These are phyloP conservation scores for Panellus pusillus DNA, from an alignment of 768 basidiomycete species.

Conservation along the genomic window DNA sequence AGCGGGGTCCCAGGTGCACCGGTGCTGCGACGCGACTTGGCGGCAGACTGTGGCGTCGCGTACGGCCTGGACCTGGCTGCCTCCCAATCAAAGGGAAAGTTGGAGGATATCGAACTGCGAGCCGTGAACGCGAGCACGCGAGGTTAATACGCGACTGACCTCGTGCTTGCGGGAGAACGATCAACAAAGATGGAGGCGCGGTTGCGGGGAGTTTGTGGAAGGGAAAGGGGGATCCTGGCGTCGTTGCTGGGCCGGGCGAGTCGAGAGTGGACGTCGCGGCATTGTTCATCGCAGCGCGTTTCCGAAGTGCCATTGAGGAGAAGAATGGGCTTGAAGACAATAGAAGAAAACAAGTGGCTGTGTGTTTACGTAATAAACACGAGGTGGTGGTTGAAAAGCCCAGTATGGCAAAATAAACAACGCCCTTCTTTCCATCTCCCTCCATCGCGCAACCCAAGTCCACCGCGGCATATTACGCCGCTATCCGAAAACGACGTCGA, in stretches of 20 bases:
- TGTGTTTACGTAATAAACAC: not conserved
- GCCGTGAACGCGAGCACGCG: too few species aligned
- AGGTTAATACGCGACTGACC: slow-evolving; percentile 22
- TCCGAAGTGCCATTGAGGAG: slow-evolving; percentile 12
- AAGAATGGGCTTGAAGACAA: not conserved
- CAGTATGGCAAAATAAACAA: not conserved
- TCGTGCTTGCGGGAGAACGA: slow-evolving; percentile 63
- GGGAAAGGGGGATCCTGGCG: slow-evolving; percentile 28
- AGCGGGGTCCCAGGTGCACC: slow-evolving; percentile 38
- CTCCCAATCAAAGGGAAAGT: slow-evolving; percentile 84
- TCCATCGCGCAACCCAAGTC: slow-evolving; percentile 19
- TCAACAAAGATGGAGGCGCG: slow-evolving; percentile 52
- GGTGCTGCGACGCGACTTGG: slow-evolving; percentile 45
- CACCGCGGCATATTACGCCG: slow-evolving; percentile 32
- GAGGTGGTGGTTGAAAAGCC: not conserved
- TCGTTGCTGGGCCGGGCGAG: slow-evolving; percentile 26
- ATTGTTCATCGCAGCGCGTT: slow-evolving; percentile 14
- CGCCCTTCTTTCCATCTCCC: slow-evolving; percentile 21
- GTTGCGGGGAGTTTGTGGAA: slow-evolving; percentile 45
- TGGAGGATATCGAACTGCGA: slow-evolving; percentile 62
- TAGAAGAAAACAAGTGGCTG: not conserved
- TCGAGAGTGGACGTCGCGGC: slow-evolving; percentile 2
- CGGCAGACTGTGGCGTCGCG: slow-evolving; percentile 51
- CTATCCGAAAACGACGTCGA: slow-evolving; percentile 58
- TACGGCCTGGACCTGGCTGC: slow-evolving; percentile 77